Percentiles rank a stretch among this genome's conserved stretches.
These are phyloP conservation scores for Novakomyces olei DNA, from an alignment of 805 yeast genomes.

Conservation along the genomic window DNA sequence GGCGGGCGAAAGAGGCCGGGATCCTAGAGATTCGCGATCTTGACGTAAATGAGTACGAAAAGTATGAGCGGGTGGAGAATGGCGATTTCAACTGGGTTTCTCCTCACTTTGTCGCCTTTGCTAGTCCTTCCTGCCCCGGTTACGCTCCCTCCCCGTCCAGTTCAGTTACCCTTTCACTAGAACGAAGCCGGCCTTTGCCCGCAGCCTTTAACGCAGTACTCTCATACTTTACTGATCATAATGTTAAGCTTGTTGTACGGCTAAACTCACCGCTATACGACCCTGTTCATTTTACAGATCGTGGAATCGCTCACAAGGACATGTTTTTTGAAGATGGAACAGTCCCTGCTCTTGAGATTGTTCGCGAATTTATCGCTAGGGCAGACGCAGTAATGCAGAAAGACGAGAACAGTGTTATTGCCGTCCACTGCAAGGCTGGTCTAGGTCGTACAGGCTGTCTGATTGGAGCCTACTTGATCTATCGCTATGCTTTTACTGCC, in stretches of 20 bases:
- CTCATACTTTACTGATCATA: conserved; percentile 44
- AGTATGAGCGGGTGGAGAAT: conserved; percentile 84
- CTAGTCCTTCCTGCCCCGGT: conserved; percentile 60
- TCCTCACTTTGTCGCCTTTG: conserved; percentile 90
- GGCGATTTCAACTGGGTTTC: conserved; percentile 87
- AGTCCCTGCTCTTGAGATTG: conserved; percentile 86
- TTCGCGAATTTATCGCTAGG: conserved; percentile 80
- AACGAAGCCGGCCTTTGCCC: conserved; percentile 20
- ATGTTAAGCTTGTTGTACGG: conserved; percentile 77
- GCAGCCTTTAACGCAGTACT: conserved; percentile 46
- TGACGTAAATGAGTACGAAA: conserved; percentile 83
- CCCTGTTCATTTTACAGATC: conserved; percentile 54
- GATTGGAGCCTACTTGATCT: conserved; percentile 89
- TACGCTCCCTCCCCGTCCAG: conserved; percentile 25
- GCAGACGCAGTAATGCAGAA: conserved; percentile 62
- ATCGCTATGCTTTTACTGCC: conserved; percentile 93
- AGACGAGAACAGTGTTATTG: conserved; percentile 64
- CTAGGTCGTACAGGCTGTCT: conserved; percentile 94
- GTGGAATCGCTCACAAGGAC: conserved; percentile 75
- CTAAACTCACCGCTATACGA: conserved; percentile 83
- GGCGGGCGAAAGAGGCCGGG: conserved; percentile 90
- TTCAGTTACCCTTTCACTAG: too few relatives aligned
- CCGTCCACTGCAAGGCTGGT: conserved; percentile 99
- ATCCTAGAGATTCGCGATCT: conserved; percentile 69
- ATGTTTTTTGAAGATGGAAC: conserved; percentile 97